Conservation (phyloP, 306 rosid species). For the Aeschynomene evenia region DNA sequence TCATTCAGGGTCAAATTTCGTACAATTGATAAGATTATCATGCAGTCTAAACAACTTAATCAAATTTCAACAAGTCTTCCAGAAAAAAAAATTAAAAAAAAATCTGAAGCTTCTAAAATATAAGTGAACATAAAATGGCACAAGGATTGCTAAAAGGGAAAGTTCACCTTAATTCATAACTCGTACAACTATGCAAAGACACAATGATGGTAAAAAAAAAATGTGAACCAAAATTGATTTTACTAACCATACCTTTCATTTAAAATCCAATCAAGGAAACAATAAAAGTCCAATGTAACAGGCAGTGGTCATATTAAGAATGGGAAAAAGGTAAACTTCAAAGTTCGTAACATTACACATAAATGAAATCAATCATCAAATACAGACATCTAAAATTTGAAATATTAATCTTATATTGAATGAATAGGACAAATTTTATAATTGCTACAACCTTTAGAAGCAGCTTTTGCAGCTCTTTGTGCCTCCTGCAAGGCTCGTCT, state of each 20-base stretch:
- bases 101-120: neutral
- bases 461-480: constrained; percentile 82
- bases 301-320: neutral
- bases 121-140: neutral
- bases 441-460: constrained; percentile 54
- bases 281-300: neutral
- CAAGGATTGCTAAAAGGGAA: neutral
- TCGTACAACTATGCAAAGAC: neutral
- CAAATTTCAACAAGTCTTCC: neutral
- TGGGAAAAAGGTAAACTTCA: constrained; percentile 2
- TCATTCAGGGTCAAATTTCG: neutral
- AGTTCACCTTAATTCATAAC: neutral
- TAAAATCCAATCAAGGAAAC: neutral
- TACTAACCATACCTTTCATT: neutral
- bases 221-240: neutral
- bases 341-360: neutral
- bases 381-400: neutral
- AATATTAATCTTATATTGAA: neutral
- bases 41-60: neutral
- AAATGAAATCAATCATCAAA: neutral
- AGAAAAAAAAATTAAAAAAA: neutral
- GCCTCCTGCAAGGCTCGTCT: constrained; percentile 89
- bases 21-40: neutral
- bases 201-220: neutral
- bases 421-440: neutral